Percentiles rank a stretch among this genome's conserved stretches.
Conservation (phyloP, 192 early-diverging fungal genomes). For the Entomortierella chlamydospora region DNA sequence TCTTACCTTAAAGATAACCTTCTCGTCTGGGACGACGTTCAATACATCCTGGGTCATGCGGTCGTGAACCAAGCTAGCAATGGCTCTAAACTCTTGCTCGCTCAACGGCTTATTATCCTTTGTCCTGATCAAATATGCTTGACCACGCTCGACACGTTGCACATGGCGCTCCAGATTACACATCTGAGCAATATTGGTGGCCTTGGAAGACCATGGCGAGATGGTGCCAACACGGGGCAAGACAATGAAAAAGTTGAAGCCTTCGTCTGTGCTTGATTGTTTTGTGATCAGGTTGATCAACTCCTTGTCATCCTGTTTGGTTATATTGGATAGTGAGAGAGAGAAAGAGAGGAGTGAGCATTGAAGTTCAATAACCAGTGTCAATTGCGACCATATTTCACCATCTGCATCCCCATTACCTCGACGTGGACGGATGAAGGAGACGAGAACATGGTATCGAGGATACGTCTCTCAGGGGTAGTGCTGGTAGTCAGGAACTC, state of each 20-base stretch:
- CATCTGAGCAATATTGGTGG: slow-evolving; percentile 95
- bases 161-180: slow-evolving; percentile 85
- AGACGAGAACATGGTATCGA: slow-evolving; percentile 52
- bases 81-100: slow-evolving; percentile 60
- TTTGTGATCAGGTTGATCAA: slow-evolving; percentile 20
- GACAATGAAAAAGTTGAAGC: slow-evolving; percentile 72
- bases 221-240: slow-evolving; percentile 96
- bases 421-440: slow-evolving; percentile 25
- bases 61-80: slow-evolving; percentile 79
- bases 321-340: not conserved
- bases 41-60: slow-evolving; percentile 94
- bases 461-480: slow-evolving; percentile 60
- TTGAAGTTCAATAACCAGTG: not conserved
- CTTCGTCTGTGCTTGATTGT: slow-evolving; percentile 10
- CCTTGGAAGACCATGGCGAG: slow-evolving; percentile 99
- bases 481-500: slow-evolving; percentile 57
- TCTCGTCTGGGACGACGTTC: slow-evolving; percentile 69
- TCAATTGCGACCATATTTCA: not conserved
- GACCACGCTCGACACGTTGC: slow-evolving; percentile 90
- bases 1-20: slow-evolving; percentile 73
- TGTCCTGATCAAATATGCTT: slow-evolving; percentile 74
- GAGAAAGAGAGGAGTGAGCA: not conserved
- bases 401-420: slow-evolving; percentile 15
- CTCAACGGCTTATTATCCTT: slow-evolving; percentile 40
- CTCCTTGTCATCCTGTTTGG: slow-evolving; percentile 52